phyloP scores from a whole-genome alignment of 306 rosid genomes.

The Delonix regia region DNA sequence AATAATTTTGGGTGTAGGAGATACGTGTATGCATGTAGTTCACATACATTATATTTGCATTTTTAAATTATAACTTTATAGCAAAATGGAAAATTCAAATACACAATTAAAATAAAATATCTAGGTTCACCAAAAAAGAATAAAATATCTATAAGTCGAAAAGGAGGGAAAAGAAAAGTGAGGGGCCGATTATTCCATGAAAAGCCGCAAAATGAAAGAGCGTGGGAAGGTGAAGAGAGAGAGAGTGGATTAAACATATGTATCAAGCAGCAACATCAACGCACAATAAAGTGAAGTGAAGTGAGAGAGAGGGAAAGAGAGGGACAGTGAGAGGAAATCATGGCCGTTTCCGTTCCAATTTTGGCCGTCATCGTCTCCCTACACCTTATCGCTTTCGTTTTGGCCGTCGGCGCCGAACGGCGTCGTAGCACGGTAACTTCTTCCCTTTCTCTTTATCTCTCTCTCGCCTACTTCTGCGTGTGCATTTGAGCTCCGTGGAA shows the following conservation, averaged over 20 bases:
- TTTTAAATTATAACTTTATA: too few species aligned
- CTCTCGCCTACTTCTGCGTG: background rate
- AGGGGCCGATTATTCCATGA: background rate
- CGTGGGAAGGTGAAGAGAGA: too few species aligned
- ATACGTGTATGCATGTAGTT: too few species aligned
- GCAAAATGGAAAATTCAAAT: too few species aligned
- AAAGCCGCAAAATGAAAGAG: background rate
- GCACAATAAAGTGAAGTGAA: background rate
- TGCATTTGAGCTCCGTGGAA: background rate
- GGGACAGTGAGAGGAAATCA: conserved; percentile 8
- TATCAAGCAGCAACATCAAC: background rate
- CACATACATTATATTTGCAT: too few species aligned
- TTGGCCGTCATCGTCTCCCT: conserved; percentile 63
- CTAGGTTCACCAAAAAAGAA: too few species aligned
- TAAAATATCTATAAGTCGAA: background rate
- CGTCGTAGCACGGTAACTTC: conserved; percentile 77
- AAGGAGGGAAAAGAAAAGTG: background rate
- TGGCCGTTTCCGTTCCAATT: conserved; percentile 71
- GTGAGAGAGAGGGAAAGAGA: conserved; percentile 2
- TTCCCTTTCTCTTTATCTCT: background rate
- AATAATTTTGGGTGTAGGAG: too few species aligned
- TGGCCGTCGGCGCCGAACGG: conserved; percentile 90
- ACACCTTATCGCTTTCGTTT: conserved; percentile 83
- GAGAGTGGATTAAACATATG: too few species aligned
- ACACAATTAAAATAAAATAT: too few species aligned